Evolutionary conservation across 495 filamentous ascomycete genomes (phyloP).

Genomic region (Xylona heveae): DNA sequence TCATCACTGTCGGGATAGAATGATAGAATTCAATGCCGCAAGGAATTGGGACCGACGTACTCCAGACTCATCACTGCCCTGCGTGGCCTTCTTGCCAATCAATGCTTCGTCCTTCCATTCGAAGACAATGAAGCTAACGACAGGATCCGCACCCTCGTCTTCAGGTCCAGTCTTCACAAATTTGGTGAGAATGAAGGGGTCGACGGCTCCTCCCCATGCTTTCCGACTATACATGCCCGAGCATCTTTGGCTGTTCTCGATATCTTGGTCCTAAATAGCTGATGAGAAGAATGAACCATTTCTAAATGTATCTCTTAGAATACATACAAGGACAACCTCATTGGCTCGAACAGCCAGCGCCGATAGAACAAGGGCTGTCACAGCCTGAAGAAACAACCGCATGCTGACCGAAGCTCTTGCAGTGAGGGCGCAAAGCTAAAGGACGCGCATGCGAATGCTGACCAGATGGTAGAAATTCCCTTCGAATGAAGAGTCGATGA

Average conservation of each 20-base stretch:
- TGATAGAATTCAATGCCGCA: too few relatives aligned
- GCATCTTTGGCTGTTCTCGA: slow-evolving; percentile 67
- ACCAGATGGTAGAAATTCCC: background rate
- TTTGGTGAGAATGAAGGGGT: slow-evolving; percentile 74
- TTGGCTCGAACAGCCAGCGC: slow-evolving; percentile 14
- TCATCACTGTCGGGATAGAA: slow-evolving; percentile 6
- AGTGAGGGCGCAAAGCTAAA: background rate
- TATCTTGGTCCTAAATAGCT: slow-evolving; percentile 39
- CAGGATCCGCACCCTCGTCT: slow-evolving; percentile 40
- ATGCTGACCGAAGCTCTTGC: background rate
- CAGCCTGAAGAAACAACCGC: too few relatives aligned
- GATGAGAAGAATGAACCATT: slow-evolving; percentile 5
- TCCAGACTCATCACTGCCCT: too few relatives aligned
- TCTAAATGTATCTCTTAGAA: slow-evolving; percentile 5
- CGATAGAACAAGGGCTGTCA: background rate
- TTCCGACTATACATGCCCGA: slow-evolving; percentile 91
- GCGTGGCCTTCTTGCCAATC: slow-evolving; percentile 32
- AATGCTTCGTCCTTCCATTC: slow-evolving; percentile 75
- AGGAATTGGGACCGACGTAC: too few relatives aligned
- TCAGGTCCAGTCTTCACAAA: slow-evolving; percentile 39
- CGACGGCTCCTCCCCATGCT: slow-evolving; percentile 69
- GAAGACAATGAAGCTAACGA: slow-evolving; percentile 75
- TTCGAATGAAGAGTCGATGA: background rate
- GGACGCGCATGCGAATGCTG: background rate
- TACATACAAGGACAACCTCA: slow-evolving; percentile 41